Conservation (phyloP, 306 rosid species). For the Prunus padus region DNA sequence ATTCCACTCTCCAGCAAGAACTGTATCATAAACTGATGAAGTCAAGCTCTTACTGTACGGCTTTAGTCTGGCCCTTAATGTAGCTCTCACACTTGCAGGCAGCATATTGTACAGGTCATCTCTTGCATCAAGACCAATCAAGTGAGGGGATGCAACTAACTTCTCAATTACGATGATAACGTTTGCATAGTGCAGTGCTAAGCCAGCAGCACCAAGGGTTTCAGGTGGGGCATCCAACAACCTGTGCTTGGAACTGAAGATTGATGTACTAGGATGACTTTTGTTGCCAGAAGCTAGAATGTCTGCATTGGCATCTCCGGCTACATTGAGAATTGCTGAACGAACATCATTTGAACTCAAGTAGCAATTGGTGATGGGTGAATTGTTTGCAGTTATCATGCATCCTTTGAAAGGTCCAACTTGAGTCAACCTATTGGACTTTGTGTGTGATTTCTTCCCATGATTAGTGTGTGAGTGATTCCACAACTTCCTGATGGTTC, state of each 20-base stretch:
- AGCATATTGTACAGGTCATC: conserved; percentile 94
- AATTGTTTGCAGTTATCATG: conserved; percentile 41
- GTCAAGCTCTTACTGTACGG: conserved; percentile 67
- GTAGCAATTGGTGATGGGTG: conserved; percentile 48
- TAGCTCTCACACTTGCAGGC: conserved; percentile 64
- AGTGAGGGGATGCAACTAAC: conserved; percentile 88
- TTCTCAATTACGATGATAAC: conserved; percentile 82
- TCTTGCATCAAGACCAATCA: conserved; percentile 95
- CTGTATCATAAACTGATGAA: conserved; percentile 56
- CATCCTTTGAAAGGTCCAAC: conserved; percentile 90
- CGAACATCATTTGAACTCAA: conserved; percentile 36
- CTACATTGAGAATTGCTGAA: conserved; percentile 36
- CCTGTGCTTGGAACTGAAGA: conserved; percentile 46
- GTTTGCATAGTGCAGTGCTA: conserved; percentile 95
- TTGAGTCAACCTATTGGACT: conserved; percentile 65
- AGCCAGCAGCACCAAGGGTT: conserved; percentile 85
- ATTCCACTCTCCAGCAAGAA: conserved; percentile 83
- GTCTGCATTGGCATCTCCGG: conserved; percentile 30
- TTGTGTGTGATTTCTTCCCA: conserved; percentile 54
- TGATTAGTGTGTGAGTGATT: conserved; percentile 33
- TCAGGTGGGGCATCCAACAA: conserved; percentile 77
- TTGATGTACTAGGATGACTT: conserved; percentile 32
- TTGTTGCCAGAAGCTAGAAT: conserved; percentile 30
- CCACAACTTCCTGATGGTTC: conserved; percentile 58
- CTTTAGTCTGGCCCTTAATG: conserved; percentile 69